Conservation (phyloP, 2,329 filamentous ascomycete species). For the Apiospora rasikravindrae region DNA sequence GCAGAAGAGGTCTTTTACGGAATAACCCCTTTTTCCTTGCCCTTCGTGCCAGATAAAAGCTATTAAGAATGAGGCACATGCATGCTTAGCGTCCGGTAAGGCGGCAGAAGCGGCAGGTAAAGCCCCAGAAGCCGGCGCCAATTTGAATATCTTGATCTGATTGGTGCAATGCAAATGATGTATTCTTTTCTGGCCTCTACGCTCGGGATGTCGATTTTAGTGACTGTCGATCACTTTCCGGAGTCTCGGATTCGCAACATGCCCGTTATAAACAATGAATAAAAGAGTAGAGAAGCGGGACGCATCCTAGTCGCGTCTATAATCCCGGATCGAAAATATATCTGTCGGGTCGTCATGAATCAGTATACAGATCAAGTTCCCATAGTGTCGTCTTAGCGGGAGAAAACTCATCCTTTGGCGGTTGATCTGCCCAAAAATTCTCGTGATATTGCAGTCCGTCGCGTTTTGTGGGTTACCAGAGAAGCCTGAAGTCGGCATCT, state of each 20-base stretch:
- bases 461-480: neutral
- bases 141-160: neutral
- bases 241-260: neutral
- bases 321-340: neutral
- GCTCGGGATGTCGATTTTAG: neutral
- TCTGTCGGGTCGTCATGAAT: neutral
- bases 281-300: neutral
- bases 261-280: neutral
- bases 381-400: neutral
- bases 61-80: neutral
- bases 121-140: neutral
- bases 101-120: neutral
- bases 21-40: neutral
- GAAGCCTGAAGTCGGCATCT: neutral
- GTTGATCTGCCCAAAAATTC: neutral
- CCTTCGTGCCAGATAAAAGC: no score
- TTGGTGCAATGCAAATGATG: neutral
- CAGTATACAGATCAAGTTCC: neutral
- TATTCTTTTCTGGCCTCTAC: neutral
- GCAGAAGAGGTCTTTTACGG: neutral
- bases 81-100: neutral
- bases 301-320: neutral
- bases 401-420: neutral
- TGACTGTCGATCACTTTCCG: neutral
- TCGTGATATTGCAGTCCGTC: neutral